These are phyloP conservation scores for Stipa capillata DNA, from an alignment of 176 grass and related monocot genomes.

Conservation along the genomic window DNA sequence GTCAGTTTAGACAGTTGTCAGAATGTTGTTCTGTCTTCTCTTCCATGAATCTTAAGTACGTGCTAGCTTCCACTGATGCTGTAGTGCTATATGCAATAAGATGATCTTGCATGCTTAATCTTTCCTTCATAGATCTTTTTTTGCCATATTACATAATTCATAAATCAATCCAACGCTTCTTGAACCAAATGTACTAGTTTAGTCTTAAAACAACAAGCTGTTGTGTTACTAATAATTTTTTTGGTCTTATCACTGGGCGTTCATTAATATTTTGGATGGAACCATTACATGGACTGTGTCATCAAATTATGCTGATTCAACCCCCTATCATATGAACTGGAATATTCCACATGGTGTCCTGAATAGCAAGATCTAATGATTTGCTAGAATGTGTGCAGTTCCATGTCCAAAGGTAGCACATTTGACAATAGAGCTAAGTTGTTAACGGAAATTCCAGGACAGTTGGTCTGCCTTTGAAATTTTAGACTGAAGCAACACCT, in stretches of 20 bases:
- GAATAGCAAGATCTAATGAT: neutral
- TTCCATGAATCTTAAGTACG: neutral
- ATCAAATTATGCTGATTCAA: neutral
- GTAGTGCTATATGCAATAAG: neutral
- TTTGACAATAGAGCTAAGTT: neutral
- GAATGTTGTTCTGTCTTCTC: neutral
- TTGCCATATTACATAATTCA: neutral
- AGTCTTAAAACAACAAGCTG: neutral
- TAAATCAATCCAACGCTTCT: neutral
- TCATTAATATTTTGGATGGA: neutral
- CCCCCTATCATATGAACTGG: neutral
- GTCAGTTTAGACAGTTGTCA: constrained; percentile 23
- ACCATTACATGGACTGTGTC: neutral
- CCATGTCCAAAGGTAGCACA: neutral
- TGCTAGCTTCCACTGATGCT: neutral
- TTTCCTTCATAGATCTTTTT: neutral
- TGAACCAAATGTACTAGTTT: neutral
- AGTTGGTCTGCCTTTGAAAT: constrained; percentile 12
- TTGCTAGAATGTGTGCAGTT: neutral
- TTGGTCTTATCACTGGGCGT: neutral
- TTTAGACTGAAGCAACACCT: neutral
- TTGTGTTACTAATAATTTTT: neutral
- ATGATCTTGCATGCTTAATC: neutral
- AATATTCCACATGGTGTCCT: neutral
- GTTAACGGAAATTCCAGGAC: neutral